phyloP scores from a whole-genome alignment of 768 basidiomycete genomes.

The Pisolithus albus region DNA sequence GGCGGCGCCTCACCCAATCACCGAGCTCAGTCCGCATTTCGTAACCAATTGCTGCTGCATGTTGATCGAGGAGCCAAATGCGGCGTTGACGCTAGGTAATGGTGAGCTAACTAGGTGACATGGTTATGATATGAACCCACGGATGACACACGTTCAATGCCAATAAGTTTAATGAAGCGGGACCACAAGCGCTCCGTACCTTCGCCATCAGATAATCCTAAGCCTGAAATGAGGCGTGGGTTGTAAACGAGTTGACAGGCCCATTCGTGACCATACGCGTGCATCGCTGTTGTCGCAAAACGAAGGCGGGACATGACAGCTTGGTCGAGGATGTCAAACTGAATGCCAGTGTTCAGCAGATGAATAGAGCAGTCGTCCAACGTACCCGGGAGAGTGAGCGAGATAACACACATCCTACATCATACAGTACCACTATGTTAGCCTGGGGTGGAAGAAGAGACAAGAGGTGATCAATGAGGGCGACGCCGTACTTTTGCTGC shows the following conservation, averaged over 20 bases:
- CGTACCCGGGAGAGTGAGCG: no score
- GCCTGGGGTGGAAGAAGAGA: no score
- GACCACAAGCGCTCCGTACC: slow-evolving; percentile 28
- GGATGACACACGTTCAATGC: slow-evolving; percentile 23
- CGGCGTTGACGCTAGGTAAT: slow-evolving; percentile 15
- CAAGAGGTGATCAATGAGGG: no score
- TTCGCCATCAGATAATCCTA: slow-evolving; percentile 6
- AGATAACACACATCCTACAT: no score
- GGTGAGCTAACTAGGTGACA: not conserved
- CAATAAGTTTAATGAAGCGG: slow-evolving; percentile 27
- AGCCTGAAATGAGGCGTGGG: not conserved
- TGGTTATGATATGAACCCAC: slow-evolving; percentile 19
- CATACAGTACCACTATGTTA: no score
- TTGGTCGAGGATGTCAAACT: not conserved
- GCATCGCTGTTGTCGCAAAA: slow-evolving; percentile 32
- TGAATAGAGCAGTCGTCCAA: no score
- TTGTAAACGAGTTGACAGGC: slow-evolving; percentile 12
- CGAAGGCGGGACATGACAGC: slow-evolving; percentile 15
- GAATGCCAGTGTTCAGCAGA: not conserved
- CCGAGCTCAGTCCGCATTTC: slow-evolving; percentile 28
- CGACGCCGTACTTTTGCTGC: no score
- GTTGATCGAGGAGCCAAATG: slow-evolving; percentile 31
- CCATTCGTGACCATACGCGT: slow-evolving; percentile 36
- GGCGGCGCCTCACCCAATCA: slow-evolving; percentile 23
- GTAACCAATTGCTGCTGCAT: slow-evolving; percentile 18